Base-by-base conservation (phyloP, 2,329 filamentous ascomycete species). In the Fusarium piperis region DNA sequence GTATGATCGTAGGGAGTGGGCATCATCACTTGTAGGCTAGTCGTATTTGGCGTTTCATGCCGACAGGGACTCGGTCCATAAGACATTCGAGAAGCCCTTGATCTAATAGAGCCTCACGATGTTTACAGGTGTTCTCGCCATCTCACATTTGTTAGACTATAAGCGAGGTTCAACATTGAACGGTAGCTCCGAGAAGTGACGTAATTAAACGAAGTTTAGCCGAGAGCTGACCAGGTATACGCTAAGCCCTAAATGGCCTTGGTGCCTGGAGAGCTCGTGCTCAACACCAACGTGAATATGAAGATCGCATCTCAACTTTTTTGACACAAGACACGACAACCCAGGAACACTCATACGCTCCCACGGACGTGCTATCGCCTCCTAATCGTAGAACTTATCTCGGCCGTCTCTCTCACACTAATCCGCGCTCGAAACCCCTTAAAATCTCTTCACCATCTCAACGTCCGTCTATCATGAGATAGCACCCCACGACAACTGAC, bases 401-500 rank as follows among this genome's bases (percentile, higher is more conserved):
- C 18, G 10, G 4, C 6, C 6, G 6, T 18, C 10, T 13, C 15
- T 1, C 10, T 2, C 10, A 9, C 7, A 13, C 12, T 12, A 28
- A 2, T 48, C 26, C 6, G 11, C 10, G 6, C 0, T 12, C 53
- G 33, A 33, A n/a, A n/a, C n/a, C 0, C 36, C 1, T 6, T 5
- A 9, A 48, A 41, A 18, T 56, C n/a, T 16, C 28, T 8, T 56
- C 26, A 2, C 36, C 46, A 11, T 18, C 9, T 48, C 44, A 52
- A 18, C 62, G 20, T 44, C 51, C 12, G 5, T 58, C 68, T 74
- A 77, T 68, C 72, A 77, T 73, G 74, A 65, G 64, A 76, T 75
- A 73, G 66, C 64, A 74, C 61, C 65, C 38, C 33, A 56, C 65
- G 28, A 62, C 33, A 1, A 65, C 51, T 74, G 74, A 77, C 78